These are phyloP conservation scores for Chlorella sp. DNA, from an alignment of 139 green algal species.

Conservation along the genomic window DNA sequence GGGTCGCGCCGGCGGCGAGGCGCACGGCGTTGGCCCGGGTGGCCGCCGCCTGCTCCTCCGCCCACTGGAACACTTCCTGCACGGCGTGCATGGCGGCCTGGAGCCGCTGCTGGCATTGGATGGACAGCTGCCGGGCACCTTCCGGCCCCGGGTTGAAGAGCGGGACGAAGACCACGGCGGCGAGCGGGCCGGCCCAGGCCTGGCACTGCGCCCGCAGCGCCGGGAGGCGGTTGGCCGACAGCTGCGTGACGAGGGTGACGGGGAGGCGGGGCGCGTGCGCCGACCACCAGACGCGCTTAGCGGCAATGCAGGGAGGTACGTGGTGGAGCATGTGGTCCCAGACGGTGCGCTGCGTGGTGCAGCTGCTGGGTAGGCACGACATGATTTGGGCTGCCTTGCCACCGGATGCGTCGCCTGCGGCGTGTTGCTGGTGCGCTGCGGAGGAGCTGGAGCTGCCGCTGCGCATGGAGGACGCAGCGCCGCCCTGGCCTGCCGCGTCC, in stretches of 20 bases:
- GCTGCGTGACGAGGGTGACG: conserved; percentile 37
- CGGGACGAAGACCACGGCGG: conserved; percentile 26
- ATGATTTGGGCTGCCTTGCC: not conserved
- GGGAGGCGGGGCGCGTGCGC: not conserved
- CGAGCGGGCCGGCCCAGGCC: conserved; percentile 24
- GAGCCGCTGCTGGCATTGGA: no score
- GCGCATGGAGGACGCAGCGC: no score
- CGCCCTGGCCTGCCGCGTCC: no score
- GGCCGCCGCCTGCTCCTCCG: not conserved
- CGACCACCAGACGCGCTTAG: conserved; percentile 23
- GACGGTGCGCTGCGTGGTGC: conserved; percentile 5
- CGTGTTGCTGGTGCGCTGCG: no score
- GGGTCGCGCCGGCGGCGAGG: not conserved
- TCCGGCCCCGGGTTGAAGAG: not conserved
- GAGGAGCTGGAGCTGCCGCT: no score
- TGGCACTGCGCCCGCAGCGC: conserved; percentile 27
- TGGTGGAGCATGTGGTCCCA: conserved; percentile 31
- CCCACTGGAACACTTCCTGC: not conserved
- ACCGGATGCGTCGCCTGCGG: not conserved
- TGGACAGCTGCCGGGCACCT: not conserved
- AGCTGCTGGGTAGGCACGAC: conserved; percentile 1
- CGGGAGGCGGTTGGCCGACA: conserved; percentile 18
- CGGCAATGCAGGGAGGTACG: conserved; percentile 16
- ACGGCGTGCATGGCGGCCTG: not conserved
- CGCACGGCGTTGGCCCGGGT: not conserved